Evolutionary conservation across 1,284 basidiomycete genomes (phyloP).

Genomic region (Filobasidium uniguttulatum): DNA sequence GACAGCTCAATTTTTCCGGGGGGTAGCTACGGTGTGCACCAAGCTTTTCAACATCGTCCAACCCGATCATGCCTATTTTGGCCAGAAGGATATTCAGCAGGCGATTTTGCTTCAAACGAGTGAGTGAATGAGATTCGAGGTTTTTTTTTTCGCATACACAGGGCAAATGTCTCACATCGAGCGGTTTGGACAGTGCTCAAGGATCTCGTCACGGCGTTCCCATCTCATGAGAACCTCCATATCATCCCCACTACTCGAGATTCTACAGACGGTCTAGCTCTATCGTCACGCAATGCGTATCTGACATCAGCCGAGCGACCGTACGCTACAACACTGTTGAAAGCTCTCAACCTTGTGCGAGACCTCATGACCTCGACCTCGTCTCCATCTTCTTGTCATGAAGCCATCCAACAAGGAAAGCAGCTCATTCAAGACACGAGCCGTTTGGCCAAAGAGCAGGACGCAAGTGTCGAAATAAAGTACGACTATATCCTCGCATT

Average conservation of each 20-base stretch:
- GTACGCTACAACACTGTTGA: slow-evolving; percentile 57
- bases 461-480: slow-evolving; percentile 45
- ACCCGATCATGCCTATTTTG: slow-evolving; percentile 89
- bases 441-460: slow-evolving; percentile 24
- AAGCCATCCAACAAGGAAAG: slow-evolving; percentile 16
- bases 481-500: slow-evolving; percentile 86
- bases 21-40: slow-evolving; percentile 86
- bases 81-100: slow-evolving; percentile 98
- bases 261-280: slow-evolving; percentile 52
- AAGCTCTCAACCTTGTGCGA: slow-evolving; percentile 51
- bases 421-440: slow-evolving; percentile 33
- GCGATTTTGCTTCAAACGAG: slow-evolving; percentile 69
- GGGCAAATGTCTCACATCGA: not conserved
- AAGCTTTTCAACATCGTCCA: slow-evolving; percentile 89
- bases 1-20: slow-evolving; percentile 84
- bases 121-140: slow-evolving; percentile 17
- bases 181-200: slow-evolving; percentile 42
- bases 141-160: not conserved
- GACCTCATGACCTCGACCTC: slow-evolving; percentile 10
- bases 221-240: slow-evolving; percentile 52
- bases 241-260: slow-evolving; percentile 71
- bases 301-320: slow-evolving; percentile 51
- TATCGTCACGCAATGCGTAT: slow-evolving; percentile 85
- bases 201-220: slow-evolving; percentile 70
- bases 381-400: too few relatives aligned